These are phyloP conservation scores for Fusarium pilosicola DNA, from an alignment of 2,329 filamentous ascomycete genomes.

Conservation along the genomic window DNA sequence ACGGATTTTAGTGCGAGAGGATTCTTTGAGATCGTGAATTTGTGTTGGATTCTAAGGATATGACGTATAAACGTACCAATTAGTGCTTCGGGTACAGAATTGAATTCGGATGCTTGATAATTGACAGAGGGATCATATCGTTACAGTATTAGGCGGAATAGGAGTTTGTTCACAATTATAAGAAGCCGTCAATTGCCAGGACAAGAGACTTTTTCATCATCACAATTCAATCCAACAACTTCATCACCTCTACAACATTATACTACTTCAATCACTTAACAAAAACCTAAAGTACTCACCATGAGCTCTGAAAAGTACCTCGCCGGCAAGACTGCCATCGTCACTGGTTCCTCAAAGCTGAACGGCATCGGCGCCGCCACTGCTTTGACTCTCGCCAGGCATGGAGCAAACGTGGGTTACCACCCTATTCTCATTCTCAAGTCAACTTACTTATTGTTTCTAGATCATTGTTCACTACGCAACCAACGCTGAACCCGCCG, in stretches of 20 bases:
- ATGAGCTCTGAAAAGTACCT: slow-evolving; percentile 38
- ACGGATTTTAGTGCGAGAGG: not conserved
- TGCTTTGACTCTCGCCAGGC: not conserved
- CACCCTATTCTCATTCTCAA: rapidly evolving
- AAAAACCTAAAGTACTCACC: not conserved
- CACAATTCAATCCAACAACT: not conserved
- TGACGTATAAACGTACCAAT: not conserved
- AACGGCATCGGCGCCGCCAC: slow-evolving; percentile 8
- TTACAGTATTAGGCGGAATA: not conserved
- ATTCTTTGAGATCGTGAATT: not conserved
- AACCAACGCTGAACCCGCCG: not conserved
- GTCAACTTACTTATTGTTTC: rapidly evolving
- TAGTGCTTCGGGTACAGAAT: not conserved
- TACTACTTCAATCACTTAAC: not conserved
- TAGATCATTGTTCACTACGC: slow-evolving; percentile 11
- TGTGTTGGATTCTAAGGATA: not conserved
- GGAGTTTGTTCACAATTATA: not conserved
- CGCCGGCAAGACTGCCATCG: slow-evolving; percentile 40
- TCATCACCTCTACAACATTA: not conserved
- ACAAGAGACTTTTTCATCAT: not conserved
- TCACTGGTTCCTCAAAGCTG: slow-evolving; percentile 31
- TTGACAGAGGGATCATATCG: not conserved
- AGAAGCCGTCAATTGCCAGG: not conserved
- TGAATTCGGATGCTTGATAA: not conserved
- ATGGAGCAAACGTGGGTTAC: slow-evolving; percentile 1